Base-by-base conservation (phyloP, 2,329 filamentous ascomycete genomes). In the Dactylellina sp. region DNA sequence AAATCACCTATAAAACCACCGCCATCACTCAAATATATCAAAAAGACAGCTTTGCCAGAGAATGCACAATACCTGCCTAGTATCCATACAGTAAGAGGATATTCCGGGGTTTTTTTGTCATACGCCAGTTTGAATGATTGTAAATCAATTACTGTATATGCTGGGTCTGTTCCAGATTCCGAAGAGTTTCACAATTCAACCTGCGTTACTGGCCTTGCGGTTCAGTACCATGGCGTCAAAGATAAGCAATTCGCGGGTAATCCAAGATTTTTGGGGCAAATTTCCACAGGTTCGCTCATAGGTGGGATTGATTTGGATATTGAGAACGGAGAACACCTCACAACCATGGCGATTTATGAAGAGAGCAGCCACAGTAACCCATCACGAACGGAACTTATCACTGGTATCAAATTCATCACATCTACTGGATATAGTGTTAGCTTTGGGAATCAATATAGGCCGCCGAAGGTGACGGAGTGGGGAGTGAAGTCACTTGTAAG, bases 61-160 rank as follows among this genome's bases (percentile, higher is more conserved):
- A 62, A 62, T n/a, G 57, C 57, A 4, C 57, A 62, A 20, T 62
- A 28, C 35, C 18, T 9, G 12, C 39, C 22, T n/a, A 32, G 6
- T 16, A 32, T 18, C 22, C 39, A 12, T 39, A 14, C 7, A 16
- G 6, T 28, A 1, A 42, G 22, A 14, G 46, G 28, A 39, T 24
- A 14, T 12, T n/a, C 44, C 28, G 6, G 20, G n/a, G 35, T 20
- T n/a, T 62, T 25, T 24, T 14, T 42, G 7, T 62, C 44, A 11
- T 22, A 39, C 12, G 57, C 37, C 5, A 28, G 25, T 14, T 5
- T 62, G 1, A 42, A 35, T 0, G 44, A 20, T 9, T 62, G 57
- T 7, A 40, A 42, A 16, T 52, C 57, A 1, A 62, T 62, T 14
- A 7, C 11, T 9, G 35, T 40, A 3, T 62, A 62, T 18, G 2